Evolutionary conservation across 768 basidiomycete genomes (phyloP), one percentile per base, ranked within the genome.

Genomic region (Panaeolus cyanescens): DNA sequence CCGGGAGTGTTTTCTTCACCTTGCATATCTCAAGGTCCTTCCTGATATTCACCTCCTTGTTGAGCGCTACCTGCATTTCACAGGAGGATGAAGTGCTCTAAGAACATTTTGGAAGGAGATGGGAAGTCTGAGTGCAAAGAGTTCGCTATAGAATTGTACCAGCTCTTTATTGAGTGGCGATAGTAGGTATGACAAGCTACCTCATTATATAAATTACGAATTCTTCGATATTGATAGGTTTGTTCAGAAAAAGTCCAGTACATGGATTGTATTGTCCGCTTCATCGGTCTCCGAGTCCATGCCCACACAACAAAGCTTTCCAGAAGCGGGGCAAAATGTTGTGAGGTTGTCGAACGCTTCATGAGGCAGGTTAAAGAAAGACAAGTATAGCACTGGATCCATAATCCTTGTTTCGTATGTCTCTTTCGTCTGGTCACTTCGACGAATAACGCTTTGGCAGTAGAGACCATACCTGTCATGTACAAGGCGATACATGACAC

Each of bases 121-220:
- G 80, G 77, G 74, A 75, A 15, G 61, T 62, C 2, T 86, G 81
- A 81, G 77, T 77, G 7, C 58, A 62, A 55, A 69, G 62, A 30
- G 84, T 85, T 19, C 80, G 75, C 6, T 83, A 80, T 54, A 79
- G 65, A 55, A 67, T 86, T 37, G 64, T 85, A 55, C 84, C 84
- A 19, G 74, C 79, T 10, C 34, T 85, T 17, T 80, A 79, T 64
- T 84, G 66, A 71, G 19, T 15, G n/a, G n/a, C n/a, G n/a, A n/a
- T n/a, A n/a, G n/a, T n/a, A n/a, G n/a, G n/a, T n/a, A n/a, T n/a
- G n/a, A n/a, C n/a, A n/a, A n/a, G n/a, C n/a, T n/a, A n/a, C n/a
- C n/a, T n/a, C n/a, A n/a, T n/a, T n/a, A n/a, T n/a, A n/a, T n/a
- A n/a, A n/a, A n/a, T n/a, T n/a, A n/a, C n/a, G n/a, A n/a, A n/a